These are phyloP conservation scores for Lathyrus sativus DNA, from an alignment of 306 rosid species.

Conservation along the genomic window DNA sequence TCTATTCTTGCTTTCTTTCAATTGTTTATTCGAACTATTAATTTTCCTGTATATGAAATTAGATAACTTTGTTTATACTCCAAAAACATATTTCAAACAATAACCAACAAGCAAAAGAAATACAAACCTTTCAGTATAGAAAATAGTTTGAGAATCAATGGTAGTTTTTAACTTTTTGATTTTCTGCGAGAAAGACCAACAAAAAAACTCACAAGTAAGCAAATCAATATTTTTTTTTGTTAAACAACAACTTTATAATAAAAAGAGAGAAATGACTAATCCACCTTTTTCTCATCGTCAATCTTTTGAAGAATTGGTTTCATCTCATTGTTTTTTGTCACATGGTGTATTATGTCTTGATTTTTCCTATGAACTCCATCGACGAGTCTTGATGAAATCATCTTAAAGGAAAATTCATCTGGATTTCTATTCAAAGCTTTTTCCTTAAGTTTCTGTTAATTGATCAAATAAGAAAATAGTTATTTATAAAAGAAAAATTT, in stretches of 20 bases:
- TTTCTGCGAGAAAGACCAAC: background rate
- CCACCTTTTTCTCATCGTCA: background rate
- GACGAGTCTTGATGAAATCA: background rate
- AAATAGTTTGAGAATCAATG: background rate
- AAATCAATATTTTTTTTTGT: background rate
- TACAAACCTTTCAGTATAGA: background rate
- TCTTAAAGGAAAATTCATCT: background rate
- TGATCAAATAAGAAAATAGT: background rate
- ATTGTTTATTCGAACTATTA: background rate
- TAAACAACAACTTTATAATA: background rate
- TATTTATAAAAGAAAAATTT: too few relatives aligned
- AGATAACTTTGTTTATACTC: background rate
- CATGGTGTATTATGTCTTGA: too few relatives aligned
- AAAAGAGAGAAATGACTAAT: background rate
- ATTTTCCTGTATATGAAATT: background rate
- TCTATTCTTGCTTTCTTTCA: background rate
- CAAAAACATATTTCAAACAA: too few relatives aligned
- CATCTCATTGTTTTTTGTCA: background rate
- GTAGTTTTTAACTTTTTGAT: background rate
- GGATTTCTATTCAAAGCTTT: background rate
- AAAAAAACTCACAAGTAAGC: background rate
- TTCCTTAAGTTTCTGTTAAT: background rate
- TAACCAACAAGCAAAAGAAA: background rate
- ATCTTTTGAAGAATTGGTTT: background rate
- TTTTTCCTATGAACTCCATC: background rate